A percentile compares a stretch with the other conserved stretches of the same genome.
These are phyloP conservation scores for Carallia brachiata DNA, from an alignment of 345 rosid genomes.

Conservation along the genomic window DNA sequence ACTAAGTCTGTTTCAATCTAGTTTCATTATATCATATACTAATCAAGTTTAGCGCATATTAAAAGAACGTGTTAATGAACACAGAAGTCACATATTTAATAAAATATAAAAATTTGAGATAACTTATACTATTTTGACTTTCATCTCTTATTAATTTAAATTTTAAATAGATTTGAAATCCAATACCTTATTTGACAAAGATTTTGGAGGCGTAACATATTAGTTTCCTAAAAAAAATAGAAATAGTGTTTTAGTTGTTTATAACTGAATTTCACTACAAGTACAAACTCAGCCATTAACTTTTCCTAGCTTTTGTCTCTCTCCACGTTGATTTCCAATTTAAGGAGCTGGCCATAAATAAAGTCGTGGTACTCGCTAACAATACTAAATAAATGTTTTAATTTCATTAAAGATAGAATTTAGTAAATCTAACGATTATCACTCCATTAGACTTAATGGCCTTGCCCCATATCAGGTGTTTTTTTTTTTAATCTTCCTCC, in stretches of 20 bases:
- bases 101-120: too few relatives aligned
- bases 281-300: background rate
- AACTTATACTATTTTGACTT: too few relatives aligned
- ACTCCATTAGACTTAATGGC: constrained; percentile 1
- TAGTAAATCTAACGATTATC: constrained; percentile 2
- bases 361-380: background rate
- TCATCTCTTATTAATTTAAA: too few relatives aligned
- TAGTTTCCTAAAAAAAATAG: background rate
- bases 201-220: background rate
- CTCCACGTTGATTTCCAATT: background rate
- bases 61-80: too few relatives aligned
- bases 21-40: too few relatives aligned
- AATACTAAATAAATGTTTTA: constrained; percentile 4
- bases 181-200: too few relatives aligned
- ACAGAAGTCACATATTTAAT: too few relatives aligned
- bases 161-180: too few relatives aligned
- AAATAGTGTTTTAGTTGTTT: background rate
- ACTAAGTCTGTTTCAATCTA: too few relatives aligned
- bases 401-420: constrained; percentile 1
- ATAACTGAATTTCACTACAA: constrained; percentile 9
- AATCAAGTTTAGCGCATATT: too few relatives aligned
- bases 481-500: background rate
- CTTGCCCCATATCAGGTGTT: background rate
- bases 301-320: background rate
- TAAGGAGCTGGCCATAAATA: background rate